Conservation (phyloP, 2,329 filamentous ascomycete genomes). For the Teratosphaeria zuluensis region DNA sequence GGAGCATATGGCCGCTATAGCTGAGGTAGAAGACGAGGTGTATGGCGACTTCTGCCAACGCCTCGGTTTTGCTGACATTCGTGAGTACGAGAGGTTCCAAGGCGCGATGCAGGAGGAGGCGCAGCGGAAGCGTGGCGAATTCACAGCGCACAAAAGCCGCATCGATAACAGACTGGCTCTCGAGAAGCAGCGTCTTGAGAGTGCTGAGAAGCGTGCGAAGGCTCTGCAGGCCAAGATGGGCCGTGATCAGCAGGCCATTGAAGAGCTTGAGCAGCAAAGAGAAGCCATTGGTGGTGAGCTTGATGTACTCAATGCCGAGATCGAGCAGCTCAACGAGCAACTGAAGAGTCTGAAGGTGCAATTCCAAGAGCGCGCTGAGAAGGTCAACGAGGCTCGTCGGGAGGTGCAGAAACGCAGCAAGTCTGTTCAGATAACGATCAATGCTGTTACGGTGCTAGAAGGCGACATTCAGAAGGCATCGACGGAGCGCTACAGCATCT, state of each 20-base stretch:
- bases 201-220: conserved; percentile 59
- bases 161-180: conserved; percentile 53
- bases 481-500: conserved; percentile 69
- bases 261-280: conserved; percentile 62
- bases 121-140: conserved; percentile 75
- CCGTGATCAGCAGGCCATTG: conserved; percentile 59
- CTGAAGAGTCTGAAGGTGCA: conserved; percentile 60
- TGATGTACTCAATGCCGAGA: conserved; percentile 61
- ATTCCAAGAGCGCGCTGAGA: conserved; percentile 60
- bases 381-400: conserved; percentile 65
- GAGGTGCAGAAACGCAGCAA: conserved; percentile 78
- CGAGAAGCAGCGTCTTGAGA: conserved; percentile 61
- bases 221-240: conserved; percentile 57
- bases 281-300: conserved; percentile 63
- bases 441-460: conserved; percentile 70
- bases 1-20: conserved; percentile 54
- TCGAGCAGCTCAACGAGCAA: conserved; percentile 64
- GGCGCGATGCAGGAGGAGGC: conserved; percentile 86
- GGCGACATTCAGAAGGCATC: conserved; percentile 78
- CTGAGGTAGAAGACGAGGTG: conserved; percentile 76
- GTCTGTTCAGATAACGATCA: conserved; percentile 66
- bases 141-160: conserved; percentile 63
- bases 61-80: conserved; percentile 79
- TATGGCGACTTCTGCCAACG: conserved; percentile 78
- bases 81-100: conserved; percentile 87